Evolutionary conservation across 805 yeast species (phyloP), one percentile per base, ranked within the genome.

Genomic region (Yamadazyma laniorum): DNA sequence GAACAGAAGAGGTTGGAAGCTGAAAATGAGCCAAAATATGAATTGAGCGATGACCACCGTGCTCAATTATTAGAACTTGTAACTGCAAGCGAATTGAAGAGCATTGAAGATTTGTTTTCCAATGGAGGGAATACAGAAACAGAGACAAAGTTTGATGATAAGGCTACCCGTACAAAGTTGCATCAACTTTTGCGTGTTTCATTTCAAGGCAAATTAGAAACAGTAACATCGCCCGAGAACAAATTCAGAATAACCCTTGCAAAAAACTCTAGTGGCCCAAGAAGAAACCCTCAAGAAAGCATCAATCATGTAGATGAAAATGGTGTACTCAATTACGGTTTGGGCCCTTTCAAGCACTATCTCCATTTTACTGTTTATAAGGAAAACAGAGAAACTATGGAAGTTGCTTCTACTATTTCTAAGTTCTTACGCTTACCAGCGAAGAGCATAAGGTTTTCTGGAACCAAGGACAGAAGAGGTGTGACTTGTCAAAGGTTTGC

Each of bases 321-420:
- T 42, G 81, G 82, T 18, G 74, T 75, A 3, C 72, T 81, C 32
- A 77, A 79, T 47, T 83, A 81, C 63, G 85, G 88, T 0, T 70
- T 85, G 40, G 97, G 96, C 2, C 79, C 82, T 19, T 68, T 72
- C 40, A 80, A 81, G 48, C 74, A 77, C 30, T 86, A 65, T 59
- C 63, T 90, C 31, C 90, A 85, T 52, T 83, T 90, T 53, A 79
- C 85, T 9, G 66, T 93, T 18, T 89, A 86, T 67, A 93, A 93
- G 59, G 97, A 93, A 56, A 93, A 93, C 64, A 85, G 90, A 57
- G 99, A 93, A 50, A 90, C 99, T 1, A 87, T 93, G 96, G 97
- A 93, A 63, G 93, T 87, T 11, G 93, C 93, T 1, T 74, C 80
- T 14, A 62, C 84, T 18, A 65, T 93, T 34, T 69, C 90, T 34